Conservation (phyloP, 768 basidiomycete genomes). For the Glaciozyma antarctica region DNA sequence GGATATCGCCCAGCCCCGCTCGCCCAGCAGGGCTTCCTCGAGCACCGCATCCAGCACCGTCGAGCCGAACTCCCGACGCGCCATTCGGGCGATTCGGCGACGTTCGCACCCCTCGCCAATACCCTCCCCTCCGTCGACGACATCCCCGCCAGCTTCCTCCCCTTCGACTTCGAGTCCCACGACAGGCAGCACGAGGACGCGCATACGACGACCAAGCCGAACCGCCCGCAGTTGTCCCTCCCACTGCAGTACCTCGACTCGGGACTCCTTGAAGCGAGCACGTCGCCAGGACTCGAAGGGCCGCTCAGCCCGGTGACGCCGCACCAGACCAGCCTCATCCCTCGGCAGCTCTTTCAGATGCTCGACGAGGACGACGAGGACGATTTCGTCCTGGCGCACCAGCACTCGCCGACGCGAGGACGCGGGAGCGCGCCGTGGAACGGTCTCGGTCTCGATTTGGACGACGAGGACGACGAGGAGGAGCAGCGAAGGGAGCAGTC, state of each 20-base stretch:
- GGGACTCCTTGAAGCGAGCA: conserved; percentile 19
- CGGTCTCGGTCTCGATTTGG: conserved; percentile 19
- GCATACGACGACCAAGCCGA: not conserved
- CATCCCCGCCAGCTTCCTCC: conserved; percentile 18
- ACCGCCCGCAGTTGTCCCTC: conserved; percentile 14
- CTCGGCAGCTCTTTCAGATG: conserved; percentile 35
- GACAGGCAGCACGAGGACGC: not conserved
- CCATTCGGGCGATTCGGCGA: not conserved
- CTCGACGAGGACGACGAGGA: conserved; percentile 37
- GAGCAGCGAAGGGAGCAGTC: not conserved
- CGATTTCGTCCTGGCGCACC: conserved; percentile 28
- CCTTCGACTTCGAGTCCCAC: conserved; percentile 28
- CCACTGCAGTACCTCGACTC: conserved; percentile 33
- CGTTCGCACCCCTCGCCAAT: not conserved
- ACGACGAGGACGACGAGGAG: not conserved
- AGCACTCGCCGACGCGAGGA: conserved; percentile 16
- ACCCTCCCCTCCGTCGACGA: conserved; percentile 16
- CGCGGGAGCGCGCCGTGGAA: conserved; percentile 18
- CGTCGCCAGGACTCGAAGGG: conserved; percentile 22
- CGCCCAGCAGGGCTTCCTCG: conserved; percentile 26
- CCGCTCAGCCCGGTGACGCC: conserved; percentile 36
- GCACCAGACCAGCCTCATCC: conserved; percentile 35
- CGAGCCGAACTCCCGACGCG: not conserved
- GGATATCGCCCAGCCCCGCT: not conserved
- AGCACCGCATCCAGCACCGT: conserved; percentile 30